Base-by-base conservation (phyloP, 1,284 basidiomycete species). In the Malassezia pachydermatis region DNA sequence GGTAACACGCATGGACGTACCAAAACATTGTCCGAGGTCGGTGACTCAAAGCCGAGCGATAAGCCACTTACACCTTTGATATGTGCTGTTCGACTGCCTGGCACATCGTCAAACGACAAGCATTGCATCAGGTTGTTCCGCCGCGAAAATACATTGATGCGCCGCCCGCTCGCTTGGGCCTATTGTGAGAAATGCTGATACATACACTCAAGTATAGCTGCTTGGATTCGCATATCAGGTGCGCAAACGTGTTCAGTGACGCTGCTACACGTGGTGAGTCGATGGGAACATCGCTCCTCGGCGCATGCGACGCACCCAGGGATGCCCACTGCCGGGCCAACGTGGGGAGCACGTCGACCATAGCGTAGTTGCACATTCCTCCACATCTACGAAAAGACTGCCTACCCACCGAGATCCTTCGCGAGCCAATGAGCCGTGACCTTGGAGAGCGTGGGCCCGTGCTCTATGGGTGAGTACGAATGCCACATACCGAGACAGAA, bases 301-400 rank as follows among this genome's bases (percentile, higher is more conserved):
- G 44, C 25, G 44, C 45, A 34, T 47, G 39, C 25, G 50, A 32
- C 7, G 50, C 50, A 16, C 50, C 50, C 11, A 45, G 17, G 14
- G 50, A 52, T 23, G 50, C 50, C 50, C 50, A 52, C 13, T 41
- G 45, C 28, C 43, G 44, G 32, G 44, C 17, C 19, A 51, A 32
- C 42, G 49, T 45, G 39, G 49, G 45, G 32, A 46, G 30, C 23
- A 11, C 38, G 23, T 32, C 38, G 22, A 41, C 33, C 42, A 45
- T 45, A 25, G 27, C 32, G 39, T 16, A n/a, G 14, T 4, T 17
- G 4, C n/a, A 22, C 16, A 13, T 35, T 17, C 32, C 23, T 17
- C 28, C 8, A 30, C 48, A 38, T 50, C 48, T 35, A 50, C 48
- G 10, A n/a, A 30, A n/a, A 10, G 29, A n/a, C 29, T n/a, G n/a